Percentiles rank a stretch among this genome's conserved stretches.
phyloP scores from a whole-genome alignment of 257 asterid genomes.

The Gentiana straminea region DNA sequence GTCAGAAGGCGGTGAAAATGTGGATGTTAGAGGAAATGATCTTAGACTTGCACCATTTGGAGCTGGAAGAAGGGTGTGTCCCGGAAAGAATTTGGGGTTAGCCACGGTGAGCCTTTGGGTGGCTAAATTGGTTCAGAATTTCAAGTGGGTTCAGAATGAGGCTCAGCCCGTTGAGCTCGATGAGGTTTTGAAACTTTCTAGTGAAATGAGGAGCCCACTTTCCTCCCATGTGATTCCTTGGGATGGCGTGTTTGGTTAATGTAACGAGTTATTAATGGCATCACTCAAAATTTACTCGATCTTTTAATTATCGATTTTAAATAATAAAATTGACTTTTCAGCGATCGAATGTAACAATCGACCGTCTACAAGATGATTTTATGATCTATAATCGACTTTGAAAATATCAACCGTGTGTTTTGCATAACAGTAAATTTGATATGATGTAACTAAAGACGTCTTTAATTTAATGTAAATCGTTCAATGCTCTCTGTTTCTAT shows the following conservation, averaged over 20 bases:
- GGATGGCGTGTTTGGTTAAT: neutral
- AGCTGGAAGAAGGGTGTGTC: conserved; percentile 52
- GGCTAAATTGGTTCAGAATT: conserved; percentile 35
- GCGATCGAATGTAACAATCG: no score
- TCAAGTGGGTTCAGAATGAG: conserved; percentile 20
- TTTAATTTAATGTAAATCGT: no score
- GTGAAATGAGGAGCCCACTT: conserved; percentile 54
- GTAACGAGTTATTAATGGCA: no score
- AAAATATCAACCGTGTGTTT: no score
- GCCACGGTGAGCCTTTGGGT: conserved; percentile 42
- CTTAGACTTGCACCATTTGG: conserved; percentile 57
- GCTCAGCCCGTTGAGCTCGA: conserved; percentile 24
- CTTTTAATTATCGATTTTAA: no score
- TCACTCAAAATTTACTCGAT: no score
- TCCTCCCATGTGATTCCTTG: conserved; percentile 25
- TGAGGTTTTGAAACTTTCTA: conserved; percentile 51
- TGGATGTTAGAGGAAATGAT: conserved; percentile 43
- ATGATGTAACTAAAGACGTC: no score
- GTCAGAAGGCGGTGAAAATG: conserved; percentile 4
- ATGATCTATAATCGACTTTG: no score
- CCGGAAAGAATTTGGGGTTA: conserved; percentile 43
- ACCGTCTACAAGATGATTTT: no score
- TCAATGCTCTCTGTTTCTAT: no score
- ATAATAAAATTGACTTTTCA: no score
- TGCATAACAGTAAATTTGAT: no score